Conservation (phyloP, 306 rosid species). For the Prunus persica region DNA sequence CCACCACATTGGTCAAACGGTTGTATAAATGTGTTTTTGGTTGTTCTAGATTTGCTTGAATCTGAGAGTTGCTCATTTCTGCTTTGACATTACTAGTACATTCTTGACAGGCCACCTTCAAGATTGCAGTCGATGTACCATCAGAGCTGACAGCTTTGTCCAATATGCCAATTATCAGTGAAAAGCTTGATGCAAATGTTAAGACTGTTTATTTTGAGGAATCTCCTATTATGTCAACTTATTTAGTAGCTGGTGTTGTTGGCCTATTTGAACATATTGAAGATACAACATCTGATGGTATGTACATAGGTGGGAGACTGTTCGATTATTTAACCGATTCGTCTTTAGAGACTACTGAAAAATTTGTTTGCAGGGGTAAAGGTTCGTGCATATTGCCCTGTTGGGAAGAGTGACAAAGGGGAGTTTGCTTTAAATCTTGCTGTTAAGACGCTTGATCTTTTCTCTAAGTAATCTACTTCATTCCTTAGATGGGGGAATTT, state of each 20-base stretch:
- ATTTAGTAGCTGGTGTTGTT: slow-evolving; percentile 58
- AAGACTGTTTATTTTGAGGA: slow-evolving; percentile 51
- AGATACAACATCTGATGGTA: slow-evolving; percentile 48
- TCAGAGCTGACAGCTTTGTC: slow-evolving; percentile 56
- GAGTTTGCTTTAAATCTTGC: slow-evolving; percentile 51
- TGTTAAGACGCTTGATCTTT: slow-evolving; percentile 45
- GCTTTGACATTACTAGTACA: background rate
- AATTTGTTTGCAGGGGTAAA: slow-evolving; percentile 37
- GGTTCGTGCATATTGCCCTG: slow-evolving; percentile 50
- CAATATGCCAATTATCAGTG: slow-evolving; percentile 54
- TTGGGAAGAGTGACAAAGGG: slow-evolving; percentile 53
- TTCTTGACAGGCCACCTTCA: slow-evolving; percentile 57
- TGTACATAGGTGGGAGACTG: background rate
- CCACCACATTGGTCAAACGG: background rate
- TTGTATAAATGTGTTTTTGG: background rate
- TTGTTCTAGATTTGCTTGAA: slow-evolving; percentile 5
- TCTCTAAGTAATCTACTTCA: slow-evolving; percentile 30
- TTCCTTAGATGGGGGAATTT: background rate
- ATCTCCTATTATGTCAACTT: slow-evolving; percentile 67
- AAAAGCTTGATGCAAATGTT: slow-evolving; percentile 41
- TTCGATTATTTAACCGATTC: background rate
- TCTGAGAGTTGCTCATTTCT: background rate
- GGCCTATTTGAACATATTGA: slow-evolving; percentile 55
- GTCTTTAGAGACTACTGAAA: background rate
- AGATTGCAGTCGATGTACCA: slow-evolving; percentile 50